These are phyloP conservation scores for Linnemannia exigua DNA, from an alignment of 192 early-diverging fungal genomes.

Conservation along the genomic window DNA sequence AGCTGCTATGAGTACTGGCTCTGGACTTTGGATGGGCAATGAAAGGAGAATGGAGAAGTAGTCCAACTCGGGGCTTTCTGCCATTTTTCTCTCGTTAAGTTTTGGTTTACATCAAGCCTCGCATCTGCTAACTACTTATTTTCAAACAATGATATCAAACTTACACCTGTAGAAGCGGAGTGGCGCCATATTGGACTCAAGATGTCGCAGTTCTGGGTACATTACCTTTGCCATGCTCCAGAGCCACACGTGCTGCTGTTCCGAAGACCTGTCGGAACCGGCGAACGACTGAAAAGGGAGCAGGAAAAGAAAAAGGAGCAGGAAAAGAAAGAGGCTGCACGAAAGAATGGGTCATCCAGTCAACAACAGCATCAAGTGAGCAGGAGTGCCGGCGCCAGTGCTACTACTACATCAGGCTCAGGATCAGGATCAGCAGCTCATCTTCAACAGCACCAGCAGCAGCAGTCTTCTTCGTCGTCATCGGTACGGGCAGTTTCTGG, in stretches of 20 bases:
- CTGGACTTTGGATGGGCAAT: too few species aligned
- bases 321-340: not conserved
- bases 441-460: not conserved
- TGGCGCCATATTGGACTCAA: conserved; percentile 31
- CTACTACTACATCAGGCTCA: not conserved
- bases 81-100: not conserved
- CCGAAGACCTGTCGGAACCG: conserved; percentile 15
- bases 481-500: not conserved
- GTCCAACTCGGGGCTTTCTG: not conserved
- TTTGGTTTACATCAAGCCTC: not conserved
- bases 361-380: not conserved
- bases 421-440: not conserved
- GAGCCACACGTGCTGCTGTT: conserved; percentile 53
- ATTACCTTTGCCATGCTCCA: conserved; percentile 39
- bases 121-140: not conserved
- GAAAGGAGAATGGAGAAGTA: not conserved
- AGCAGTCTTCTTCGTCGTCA: not conserved
- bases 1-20: too few species aligned
- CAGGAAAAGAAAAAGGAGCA: not conserved
- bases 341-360: not conserved
- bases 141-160: not conserved
- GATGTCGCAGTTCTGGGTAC: conserved; percentile 42
- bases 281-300: not conserved
- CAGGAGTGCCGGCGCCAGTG: not conserved
- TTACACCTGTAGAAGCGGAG: conserved; percentile 18